Evolutionary conservation across 331 rosid species (phyloP), one percentile per base, ranked within the genome.

Genomic region (Telfairia occidentalis): DNA sequence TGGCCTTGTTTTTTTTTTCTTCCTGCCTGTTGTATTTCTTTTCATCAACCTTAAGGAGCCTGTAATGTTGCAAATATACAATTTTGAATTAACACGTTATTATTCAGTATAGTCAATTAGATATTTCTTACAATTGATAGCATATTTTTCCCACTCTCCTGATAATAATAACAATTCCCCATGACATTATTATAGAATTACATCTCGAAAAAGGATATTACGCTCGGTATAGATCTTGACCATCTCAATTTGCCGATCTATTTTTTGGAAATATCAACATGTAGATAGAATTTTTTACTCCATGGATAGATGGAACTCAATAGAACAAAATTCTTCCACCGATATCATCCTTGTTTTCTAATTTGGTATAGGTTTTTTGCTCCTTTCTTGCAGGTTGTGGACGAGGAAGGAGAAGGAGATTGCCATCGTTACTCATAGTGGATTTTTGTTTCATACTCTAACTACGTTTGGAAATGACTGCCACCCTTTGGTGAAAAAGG

Each of bases 361-460:
- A 61, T 61, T 6, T 61, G 26, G 43, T 61, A 5, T 37, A 65
- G 72, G n/a, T 8, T 38, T 64, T 37, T 65, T 38, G 18, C 15
- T 48, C 12, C 24, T 60, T 43, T 42, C 54, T 61, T 63, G 72
- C 84, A 84, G 87, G 87, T 75, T 84, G 74, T 84, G 84, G 82
- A 81, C 84, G 9, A 78, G 87, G 74, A 48, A 81, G 50, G 87
- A 84, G 84, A 84, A 71, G 78, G 87, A 84, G 75, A 81, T 84
- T 69, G 87, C 87, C 30, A 66, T 84, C 64, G 87, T 84, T 61
- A 84, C 87, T 37, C 87, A 84, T 35, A 71, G 84, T 43, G 87
- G 87, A 15, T 84, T 84, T 76, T 75, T 84, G 76, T 81, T n/a
- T 71, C 84, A 81, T 71, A 81, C 80, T 37, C 81, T 84, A 45